A percentile compares a stretch with the other conserved stretches of the same genome.
These are phyloP conservation scores for Aureobasidium leucospermi DNA, from an alignment of 2,329 filamentous ascomycete species.

Conservation along the genomic window DNA sequence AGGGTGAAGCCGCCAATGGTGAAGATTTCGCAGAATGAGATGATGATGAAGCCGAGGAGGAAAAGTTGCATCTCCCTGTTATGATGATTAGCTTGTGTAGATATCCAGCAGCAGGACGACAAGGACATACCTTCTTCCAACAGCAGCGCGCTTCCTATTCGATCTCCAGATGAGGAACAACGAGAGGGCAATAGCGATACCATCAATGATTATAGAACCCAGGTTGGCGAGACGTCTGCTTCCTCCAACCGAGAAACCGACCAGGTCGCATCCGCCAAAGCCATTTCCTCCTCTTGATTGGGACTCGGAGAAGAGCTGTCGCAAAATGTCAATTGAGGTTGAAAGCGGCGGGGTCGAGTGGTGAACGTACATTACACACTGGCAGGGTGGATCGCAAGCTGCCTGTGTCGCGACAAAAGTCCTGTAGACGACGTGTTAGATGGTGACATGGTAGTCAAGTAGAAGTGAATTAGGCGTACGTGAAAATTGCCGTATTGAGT, in stretches of 20 bases:
- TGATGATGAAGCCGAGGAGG: slow-evolving; percentile 73
- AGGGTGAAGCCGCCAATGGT: slow-evolving; percentile 85
- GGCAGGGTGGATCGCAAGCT: slow-evolving; percentile 28
- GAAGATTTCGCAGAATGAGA: slow-evolving; percentile 94
- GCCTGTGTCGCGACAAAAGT: slow-evolving; percentile 46
- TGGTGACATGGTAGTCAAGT: not conserved
- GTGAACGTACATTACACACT: slow-evolving; percentile 42
- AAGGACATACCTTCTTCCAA: slow-evolving; percentile 69
- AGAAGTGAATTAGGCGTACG: slow-evolving; percentile 13
- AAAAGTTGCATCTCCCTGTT: slow-evolving; percentile 93
- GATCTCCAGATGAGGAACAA: slow-evolving; percentile 68
- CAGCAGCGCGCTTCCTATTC: slow-evolving; percentile 84
- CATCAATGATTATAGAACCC: slow-evolving; percentile 81
- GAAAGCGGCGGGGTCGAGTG: not conserved
- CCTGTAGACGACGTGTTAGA: slow-evolving; percentile 30
- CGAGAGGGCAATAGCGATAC: slow-evolving; percentile 63
- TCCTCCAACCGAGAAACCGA: slow-evolving; percentile 64
- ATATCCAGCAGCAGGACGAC: not conserved
- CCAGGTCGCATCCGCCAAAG: slow-evolving; percentile 64
- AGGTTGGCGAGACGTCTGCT: slow-evolving; percentile 69
- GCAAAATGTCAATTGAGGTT: slow-evolving; percentile 22
- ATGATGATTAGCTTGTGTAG: slow-evolving; percentile 2
- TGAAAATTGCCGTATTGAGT: slow-evolving; percentile 30
- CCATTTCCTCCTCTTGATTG: slow-evolving; percentile 55
- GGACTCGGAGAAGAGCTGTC: slow-evolving; percentile 56